Evolutionary conservation across 352 stramenopile species (phyloP), one percentile per base, ranked within the genome.

Genomic region (Pythium vanterpoolii): DNA sequence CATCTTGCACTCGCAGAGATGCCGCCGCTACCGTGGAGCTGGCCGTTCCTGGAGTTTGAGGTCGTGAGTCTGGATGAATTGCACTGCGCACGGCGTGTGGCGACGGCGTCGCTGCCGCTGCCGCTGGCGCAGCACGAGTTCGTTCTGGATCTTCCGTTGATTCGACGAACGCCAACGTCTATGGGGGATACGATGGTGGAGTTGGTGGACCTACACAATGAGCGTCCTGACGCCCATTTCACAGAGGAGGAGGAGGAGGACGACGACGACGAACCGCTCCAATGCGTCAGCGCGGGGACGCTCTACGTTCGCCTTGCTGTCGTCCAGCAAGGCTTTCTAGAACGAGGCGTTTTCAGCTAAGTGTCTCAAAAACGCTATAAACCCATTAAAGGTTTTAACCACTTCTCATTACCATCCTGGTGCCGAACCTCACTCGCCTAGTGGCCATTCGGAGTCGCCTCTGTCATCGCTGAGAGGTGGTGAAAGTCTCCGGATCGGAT

Each of bases 1-100:
- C 74, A 87, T 40, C 27, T 87, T n/a, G 60, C 70, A 19, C n/a
- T 61, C 5, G 6, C 39, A 0, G 64, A 38, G 5, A 16, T 47
- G 14, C 31, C 52, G n/a, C 18, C 51, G 3, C 67, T 77, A 33
- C 71, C 73, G 38, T 60, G 38, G 8, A 49, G 24, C 19, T 86
- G 76, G 76, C 76, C 76, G 3, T 62, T 60, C 21, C 38, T 87
- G 5, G 74, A 77, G 34, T 75, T 84, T 19, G 48, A 84, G 47
- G 69, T 86, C 4, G 78, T 67, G 72, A 76, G 70, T 28, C 47
- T 80, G 10, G 66, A 84, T 46, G 34, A 48, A 5, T 73, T 79
- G 47, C 66, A 81, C 34, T 66, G 76, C 11, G 64, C 76, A 36
- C 65, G 63, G 1, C 60, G 76, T 18, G 76, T 68, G 46, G 74